Evolutionary conservation across 2,329 filamentous ascomycete genomes (phyloP).

Genomic region (Zopfia rhizophila): DNA sequence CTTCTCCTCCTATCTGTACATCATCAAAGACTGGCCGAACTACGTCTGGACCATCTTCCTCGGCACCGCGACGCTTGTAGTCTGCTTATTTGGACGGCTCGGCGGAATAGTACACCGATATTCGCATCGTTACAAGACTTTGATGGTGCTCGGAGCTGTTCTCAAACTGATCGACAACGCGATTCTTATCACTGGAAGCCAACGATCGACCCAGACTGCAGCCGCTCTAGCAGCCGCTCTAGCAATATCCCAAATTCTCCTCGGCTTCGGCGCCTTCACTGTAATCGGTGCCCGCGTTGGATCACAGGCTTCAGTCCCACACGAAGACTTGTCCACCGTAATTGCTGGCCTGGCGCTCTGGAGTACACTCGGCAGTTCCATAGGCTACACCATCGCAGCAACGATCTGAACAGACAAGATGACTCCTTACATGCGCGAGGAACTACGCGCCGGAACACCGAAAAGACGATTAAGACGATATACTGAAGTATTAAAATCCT

Average conservation of each 20-base stretch:
- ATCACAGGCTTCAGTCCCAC: slow-evolving; percentile 55
- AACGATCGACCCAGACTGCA: slow-evolving; percentile 47
- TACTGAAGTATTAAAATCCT: slow-evolving; percentile 52
- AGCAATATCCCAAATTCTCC: slow-evolving; percentile 50
- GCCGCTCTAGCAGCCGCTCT: slow-evolving; percentile 42
- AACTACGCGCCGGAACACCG: slow-evolving; percentile 38
- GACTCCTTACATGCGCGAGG: slow-evolving; percentile 42
- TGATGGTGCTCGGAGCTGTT: slow-evolving; percentile 53
- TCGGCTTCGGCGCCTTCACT: slow-evolving; percentile 51
- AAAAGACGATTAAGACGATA: slow-evolving; percentile 37
- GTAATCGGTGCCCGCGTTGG: slow-evolving; percentile 56
- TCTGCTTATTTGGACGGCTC: slow-evolving; percentile 51
- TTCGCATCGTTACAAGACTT: slow-evolving; percentile 56
- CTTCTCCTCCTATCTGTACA: slow-evolving; percentile 47
- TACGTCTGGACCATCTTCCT: slow-evolving; percentile 56
- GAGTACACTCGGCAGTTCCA: slow-evolving; percentile 52
- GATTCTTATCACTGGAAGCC: slow-evolving; percentile 42
- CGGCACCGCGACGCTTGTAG: slow-evolving; percentile 53
- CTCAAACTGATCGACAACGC: slow-evolving; percentile 52
- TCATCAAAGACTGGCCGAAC: slow-evolving; percentile 56
- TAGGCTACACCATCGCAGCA: slow-evolving; percentile 52
- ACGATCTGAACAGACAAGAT: slow-evolving; percentile 56
- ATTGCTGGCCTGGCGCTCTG: slow-evolving; percentile 54
- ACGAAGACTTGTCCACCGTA: slow-evolving; percentile 54
- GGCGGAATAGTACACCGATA: slow-evolving; percentile 41